Evolutionary conservation across 306 rosid species (phyloP).

Genomic region (Vigna hirtella): DNA sequence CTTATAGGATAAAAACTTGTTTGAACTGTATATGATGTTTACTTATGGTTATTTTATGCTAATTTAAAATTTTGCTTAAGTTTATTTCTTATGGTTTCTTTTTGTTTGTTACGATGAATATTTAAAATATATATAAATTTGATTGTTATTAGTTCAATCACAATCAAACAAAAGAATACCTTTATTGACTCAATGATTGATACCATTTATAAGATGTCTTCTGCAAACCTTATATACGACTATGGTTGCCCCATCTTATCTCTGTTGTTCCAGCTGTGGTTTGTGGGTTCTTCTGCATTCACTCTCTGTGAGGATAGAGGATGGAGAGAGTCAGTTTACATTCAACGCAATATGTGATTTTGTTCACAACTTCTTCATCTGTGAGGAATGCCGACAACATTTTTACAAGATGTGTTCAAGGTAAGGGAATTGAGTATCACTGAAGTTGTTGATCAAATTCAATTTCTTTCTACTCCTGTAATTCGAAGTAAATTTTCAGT

Average conservation of each 20-base stretch:
- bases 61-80: not conserved
- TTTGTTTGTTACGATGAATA: not conserved
- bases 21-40: too few species aligned
- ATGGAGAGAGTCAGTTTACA: slow-evolving; percentile 88
- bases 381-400: slow-evolving; percentile 98
- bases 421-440: slow-evolving; percentile 45
- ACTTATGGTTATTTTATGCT: slow-evolving; percentile 1
- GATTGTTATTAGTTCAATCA: not conserved
- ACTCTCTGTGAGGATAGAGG: slow-evolving; percentile 84
- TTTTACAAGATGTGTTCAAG: slow-evolving; percentile 88
- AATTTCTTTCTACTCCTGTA: slow-evolving; percentile 36
- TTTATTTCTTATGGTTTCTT: not conserved
- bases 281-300: slow-evolving; percentile 98
- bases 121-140: not conserved
- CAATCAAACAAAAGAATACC: not conserved
- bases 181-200: not conserved
- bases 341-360: slow-evolving; percentile 83
- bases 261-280: slow-evolving; percentile 76
- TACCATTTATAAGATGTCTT: not conserved
- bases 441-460: slow-evolving; percentile 31
- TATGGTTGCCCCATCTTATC: slow-evolving; percentile 9
- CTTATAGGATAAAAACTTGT: not conserved
- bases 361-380: slow-evolving; percentile 83
- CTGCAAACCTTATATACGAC: not conserved
- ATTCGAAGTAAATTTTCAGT: slow-evolving; percentile 54